Evolutionary conservation across 768 basidiomycete species (phyloP).

Genomic region (Suillus ampliporus): DNA sequence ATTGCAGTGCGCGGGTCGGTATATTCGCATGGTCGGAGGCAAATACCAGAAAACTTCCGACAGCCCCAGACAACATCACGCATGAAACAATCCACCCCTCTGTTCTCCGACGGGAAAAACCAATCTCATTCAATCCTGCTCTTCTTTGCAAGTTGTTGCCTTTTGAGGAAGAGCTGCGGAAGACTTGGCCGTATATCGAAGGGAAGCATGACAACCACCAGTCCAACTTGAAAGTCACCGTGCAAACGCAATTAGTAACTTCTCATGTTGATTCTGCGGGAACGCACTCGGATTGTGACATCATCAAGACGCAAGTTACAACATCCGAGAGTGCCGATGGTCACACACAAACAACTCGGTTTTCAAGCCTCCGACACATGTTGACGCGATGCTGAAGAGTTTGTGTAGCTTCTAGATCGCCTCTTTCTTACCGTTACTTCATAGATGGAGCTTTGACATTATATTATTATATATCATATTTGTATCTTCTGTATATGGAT

Average conservation of each 20-base stretch:
- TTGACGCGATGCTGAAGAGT: conserved; percentile 30
- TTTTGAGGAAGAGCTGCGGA: conserved; percentile 57
- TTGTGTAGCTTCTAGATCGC: conserved; percentile 4
- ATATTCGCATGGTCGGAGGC: conserved; percentile 55
- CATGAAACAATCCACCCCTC: conserved; percentile 69
- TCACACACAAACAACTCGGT: conserved; percentile 26
- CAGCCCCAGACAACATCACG: conserved; percentile 47
- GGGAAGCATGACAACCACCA: conserved; percentile 21
- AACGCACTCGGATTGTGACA: conserved; percentile 22
- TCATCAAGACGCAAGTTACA: conserved; percentile 23
- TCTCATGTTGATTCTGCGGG: conserved; percentile 17
- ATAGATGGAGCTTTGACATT: not conserved
- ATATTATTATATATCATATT: not conserved
- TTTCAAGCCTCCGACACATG: conserved; percentile 28
- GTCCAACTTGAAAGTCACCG: conserved; percentile 13
- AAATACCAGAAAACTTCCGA: conserved; percentile 56
- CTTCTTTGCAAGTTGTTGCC: conserved; percentile 51
- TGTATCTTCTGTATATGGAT: not conserved
- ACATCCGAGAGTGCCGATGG: conserved; percentile 14
- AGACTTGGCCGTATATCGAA: conserved; percentile 50
- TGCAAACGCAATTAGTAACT: conserved; percentile 12
- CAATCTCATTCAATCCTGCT: conserved; percentile 47
- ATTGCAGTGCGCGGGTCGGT: conserved; percentile 54
- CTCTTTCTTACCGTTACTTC: not conserved
- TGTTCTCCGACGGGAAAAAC: conserved; percentile 46